phyloP scores from a whole-genome alignment of 1,284 basidiomycete genomes.

The Xerocomus tenax region DNA sequence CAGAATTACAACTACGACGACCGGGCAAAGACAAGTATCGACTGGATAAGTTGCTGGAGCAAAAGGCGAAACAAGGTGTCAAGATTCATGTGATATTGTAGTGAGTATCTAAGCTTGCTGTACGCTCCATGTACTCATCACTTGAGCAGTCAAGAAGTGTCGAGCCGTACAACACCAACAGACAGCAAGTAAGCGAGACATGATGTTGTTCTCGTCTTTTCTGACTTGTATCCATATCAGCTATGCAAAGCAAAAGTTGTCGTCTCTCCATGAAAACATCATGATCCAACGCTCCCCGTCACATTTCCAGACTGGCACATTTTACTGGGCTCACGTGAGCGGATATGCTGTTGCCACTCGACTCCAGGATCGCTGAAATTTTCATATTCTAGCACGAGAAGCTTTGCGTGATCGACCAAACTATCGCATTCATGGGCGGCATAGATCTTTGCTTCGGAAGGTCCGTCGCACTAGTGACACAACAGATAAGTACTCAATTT shows the following conservation, averaged over 20 bases:
- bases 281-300: slow-evolving; percentile 95
- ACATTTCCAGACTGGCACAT: slow-evolving; percentile 94
- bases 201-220: not conserved
- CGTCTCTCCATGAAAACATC: slow-evolving; percentile 83
- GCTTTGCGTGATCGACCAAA: slow-evolving; percentile 93
- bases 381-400: slow-evolving; percentile 78
- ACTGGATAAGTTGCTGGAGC: slow-evolving; percentile 79
- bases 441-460: slow-evolving; percentile 88
- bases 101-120: slow-evolving; percentile 36
- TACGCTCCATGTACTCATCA: slow-evolving; percentile 1
- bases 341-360: not conserved
- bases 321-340: slow-evolving; percentile 93
- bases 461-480: slow-evolving; percentile 31
- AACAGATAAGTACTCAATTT: not conserved
- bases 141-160: slow-evolving; percentile 78
- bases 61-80: slow-evolving; percentile 93
- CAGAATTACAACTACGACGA: slow-evolving; percentile 77
- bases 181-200: slow-evolving; percentile 66
- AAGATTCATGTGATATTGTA: slow-evolving; percentile 96
- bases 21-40: slow-evolving; percentile 83
- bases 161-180: slow-evolving; percentile 90
- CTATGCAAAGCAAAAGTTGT: slow-evolving; percentile 88
- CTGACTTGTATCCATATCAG: slow-evolving; percentile 34
- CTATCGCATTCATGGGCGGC: slow-evolving; percentile 97
- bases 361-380: not conserved